Evolutionary conservation across 2,329 filamentous ascomycete species (phyloP).

Genomic region (Colletotrichum siamense): DNA sequence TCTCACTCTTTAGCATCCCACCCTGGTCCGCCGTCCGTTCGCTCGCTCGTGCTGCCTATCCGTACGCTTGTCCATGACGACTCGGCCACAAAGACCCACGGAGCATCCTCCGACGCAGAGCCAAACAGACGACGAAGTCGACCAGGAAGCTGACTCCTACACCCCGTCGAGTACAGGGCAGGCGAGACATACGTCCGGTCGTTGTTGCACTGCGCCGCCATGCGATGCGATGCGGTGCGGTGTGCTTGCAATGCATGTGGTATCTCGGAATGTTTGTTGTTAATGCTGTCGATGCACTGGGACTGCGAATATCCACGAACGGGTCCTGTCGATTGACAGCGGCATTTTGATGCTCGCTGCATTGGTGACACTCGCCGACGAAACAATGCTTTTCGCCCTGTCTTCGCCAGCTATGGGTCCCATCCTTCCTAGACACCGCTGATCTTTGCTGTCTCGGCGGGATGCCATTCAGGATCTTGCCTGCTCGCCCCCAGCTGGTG

Average conservation of each 20-base stretch:
- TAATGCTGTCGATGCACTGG: neutral
- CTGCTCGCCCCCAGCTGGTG: neutral
- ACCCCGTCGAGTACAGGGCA: constrained; percentile 9
- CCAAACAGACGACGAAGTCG: neutral
- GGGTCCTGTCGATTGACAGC: constrained; percentile 4
- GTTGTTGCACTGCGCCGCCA: neutral
- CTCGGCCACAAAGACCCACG: neutral
- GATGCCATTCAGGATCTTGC: constrained; percentile 9
- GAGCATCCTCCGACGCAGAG: constrained; percentile 6
- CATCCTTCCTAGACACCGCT: neutral
- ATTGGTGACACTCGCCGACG: neutral
- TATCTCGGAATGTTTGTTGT: neutral
- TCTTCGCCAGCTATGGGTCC: neutral
- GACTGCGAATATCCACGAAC: neutral
- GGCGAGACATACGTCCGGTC: neutral
- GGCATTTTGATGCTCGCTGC: constrained; percentile 6
- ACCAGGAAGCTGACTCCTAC: constrained; percentile 19
- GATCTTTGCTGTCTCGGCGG: constrained; percentile 7
- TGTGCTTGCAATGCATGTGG: constrained; percentile 7
- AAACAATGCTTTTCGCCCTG: constrained; percentile 18
- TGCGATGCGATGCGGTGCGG: neutral
- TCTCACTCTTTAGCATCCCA: neutral
- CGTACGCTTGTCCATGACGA: neutral
- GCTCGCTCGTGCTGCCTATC: neutral
- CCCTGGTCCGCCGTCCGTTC: neutral